Base-by-base conservation (phyloP, 345 rosid species). In the Brassica nigra region DNA sequence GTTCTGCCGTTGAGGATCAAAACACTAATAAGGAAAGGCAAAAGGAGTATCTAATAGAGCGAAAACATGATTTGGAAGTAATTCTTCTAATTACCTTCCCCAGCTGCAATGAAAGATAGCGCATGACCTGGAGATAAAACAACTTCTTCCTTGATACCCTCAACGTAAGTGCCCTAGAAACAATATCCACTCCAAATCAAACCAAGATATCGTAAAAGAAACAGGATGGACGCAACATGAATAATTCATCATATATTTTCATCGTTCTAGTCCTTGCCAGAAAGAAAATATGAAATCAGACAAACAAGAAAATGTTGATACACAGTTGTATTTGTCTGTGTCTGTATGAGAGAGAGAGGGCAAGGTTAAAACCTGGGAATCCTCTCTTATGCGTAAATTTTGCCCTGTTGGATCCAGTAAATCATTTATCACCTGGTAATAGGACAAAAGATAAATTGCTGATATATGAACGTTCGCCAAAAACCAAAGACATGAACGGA, bases 71-170 rank as follows among this genome's bases (percentile, higher is more conserved):
- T n/a, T 62, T 33, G 29, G 68, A 61, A 69, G 57, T 61, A 58
- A 16, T 12, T 42, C 30, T 28, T 37, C 59, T 59, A 52, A 20
- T 70, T 86, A 96, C 99, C 99, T 90, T 96, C 99, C 49, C 99
- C 99, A 33, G 99, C 98, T 54, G 98, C 97, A 86, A 96, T 93
- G 82, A 96, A 96, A 73, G 99, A 96, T 78, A 96, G 88, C 34
- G 91, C 99, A 66, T 93, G 99, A 68, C 98, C 99, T 28, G 99
- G 99, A 84, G 99, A 96, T 82, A 96, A 86, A 57, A 96, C 98
- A 65, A 96, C 98, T 85, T 96, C 98, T 87, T 96, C 99, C 83
- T 93, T 96, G 83, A 96, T 92, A 80, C 97, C 94, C 75, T 94
- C 97, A 16, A 92, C 95, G 74, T 87, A 94, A 70, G 92, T 92